Conservation (phyloP, 768 basidiomycete genomes). For the Hygrocybe coccinea region DNA sequence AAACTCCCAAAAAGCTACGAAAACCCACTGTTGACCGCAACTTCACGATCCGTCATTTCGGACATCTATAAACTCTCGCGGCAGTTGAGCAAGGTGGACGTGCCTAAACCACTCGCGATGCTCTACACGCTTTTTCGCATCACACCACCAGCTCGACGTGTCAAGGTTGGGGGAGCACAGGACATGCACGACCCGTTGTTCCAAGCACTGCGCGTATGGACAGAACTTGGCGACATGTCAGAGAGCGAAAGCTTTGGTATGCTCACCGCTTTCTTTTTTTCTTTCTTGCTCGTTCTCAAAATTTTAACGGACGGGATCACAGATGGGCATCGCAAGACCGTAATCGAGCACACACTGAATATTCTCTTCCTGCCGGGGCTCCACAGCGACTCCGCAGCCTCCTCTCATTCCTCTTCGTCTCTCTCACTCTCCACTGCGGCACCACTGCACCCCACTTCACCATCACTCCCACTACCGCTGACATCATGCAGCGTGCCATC, state of each 20-base stretch:
- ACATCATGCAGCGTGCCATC: slow-evolving; percentile 56
- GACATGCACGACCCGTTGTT: slow-evolving; percentile 45
- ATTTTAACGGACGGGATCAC: not conserved
- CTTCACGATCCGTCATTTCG: slow-evolving; percentile 64
- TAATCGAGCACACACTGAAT: slow-evolving; percentile 78
- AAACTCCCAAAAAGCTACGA: slow-evolving; percentile 50
- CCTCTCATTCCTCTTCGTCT: slow-evolving; percentile 22
- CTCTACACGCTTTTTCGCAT: slow-evolving; percentile 53
- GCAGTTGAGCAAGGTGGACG: slow-evolving; percentile 55
- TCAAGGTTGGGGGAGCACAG: slow-evolving; percentile 3
- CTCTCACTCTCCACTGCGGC: slow-evolving; percentile 17
- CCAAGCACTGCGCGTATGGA: slow-evolving; percentile 65
- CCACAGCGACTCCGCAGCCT: slow-evolving; percentile 45
- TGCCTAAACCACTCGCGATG: slow-evolving; percentile 63
- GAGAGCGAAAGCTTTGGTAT: slow-evolving; percentile 78
- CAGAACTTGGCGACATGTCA: slow-evolving; percentile 66
- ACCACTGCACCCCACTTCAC: slow-evolving; percentile 35
- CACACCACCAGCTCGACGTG: slow-evolving; percentile 27
- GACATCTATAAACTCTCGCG: slow-evolving; percentile 64
- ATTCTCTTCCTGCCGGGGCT: slow-evolving; percentile 70
- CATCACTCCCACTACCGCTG: slow-evolving; percentile 54
- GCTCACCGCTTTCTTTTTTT: slow-evolving; percentile 8
- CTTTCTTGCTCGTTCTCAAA: not conserved
- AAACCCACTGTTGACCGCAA: slow-evolving; percentile 73
- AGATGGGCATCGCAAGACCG: slow-evolving; percentile 72